Evolutionary conservation across 306 rosid species (phyloP).

Genomic region (Casuarina equisetifolia): DNA sequence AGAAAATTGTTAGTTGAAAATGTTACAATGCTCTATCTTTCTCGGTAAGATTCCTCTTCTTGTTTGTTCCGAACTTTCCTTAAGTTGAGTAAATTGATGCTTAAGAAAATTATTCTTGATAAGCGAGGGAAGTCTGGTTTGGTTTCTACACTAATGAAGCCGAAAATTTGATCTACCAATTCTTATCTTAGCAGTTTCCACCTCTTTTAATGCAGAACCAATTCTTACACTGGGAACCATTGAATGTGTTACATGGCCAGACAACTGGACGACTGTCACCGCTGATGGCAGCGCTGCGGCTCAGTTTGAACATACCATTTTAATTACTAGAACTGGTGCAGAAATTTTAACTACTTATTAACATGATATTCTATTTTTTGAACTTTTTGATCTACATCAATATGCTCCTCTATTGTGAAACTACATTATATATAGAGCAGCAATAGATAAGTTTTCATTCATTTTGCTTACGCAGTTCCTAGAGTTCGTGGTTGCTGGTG

Average conservation of each 20-base stretch:
- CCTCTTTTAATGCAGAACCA: constrained; percentile 62
- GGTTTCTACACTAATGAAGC: background rate
- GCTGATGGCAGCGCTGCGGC: constrained; percentile 91
- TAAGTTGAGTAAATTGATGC: background rate
- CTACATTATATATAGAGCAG: background rate
- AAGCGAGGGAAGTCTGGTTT: background rate
- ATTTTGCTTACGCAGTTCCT: background rate
- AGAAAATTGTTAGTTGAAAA: background rate
- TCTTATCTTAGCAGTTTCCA: background rate
- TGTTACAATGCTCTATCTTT: background rate
- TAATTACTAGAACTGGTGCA: constrained; percentile 85
- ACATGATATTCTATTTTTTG: constrained; percentile 11
- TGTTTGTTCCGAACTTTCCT: background rate
- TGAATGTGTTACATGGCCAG: constrained; percentile 78
- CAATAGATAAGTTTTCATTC: background rate
- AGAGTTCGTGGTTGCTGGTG: background rate
- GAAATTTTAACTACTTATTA: constrained; percentile 72
- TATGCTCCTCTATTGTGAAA: background rate
- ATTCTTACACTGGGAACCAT: constrained; percentile 85
- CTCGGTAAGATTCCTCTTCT: background rate
- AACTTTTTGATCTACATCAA: constrained; percentile 7
- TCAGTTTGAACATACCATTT: constrained; percentile 92
- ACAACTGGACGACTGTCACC: constrained; percentile 84
- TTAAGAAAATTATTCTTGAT: background rate
- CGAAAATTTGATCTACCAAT: constrained; percentile 12